Conservation (phyloP, 441 rosid genomes). For the Biscutella auriculata region DNA sequence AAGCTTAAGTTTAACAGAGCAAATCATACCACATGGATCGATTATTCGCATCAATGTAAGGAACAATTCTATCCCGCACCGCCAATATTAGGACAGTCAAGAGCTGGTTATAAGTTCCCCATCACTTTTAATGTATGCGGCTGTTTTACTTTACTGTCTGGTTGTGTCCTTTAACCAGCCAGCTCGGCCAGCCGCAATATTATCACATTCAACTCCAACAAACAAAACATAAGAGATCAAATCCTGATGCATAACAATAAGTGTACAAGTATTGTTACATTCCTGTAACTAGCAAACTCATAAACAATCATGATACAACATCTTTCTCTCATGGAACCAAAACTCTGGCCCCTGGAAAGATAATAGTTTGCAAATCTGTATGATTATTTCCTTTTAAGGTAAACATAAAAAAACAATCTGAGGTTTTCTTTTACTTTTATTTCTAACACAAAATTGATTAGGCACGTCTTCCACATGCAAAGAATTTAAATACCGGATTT, state of each 20-base stretch:
- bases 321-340: neutral
- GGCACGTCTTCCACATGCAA: slow-evolving; percentile 45
- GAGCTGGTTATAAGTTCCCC: slow-evolving; percentile 53
- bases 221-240: neutral
- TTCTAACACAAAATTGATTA: slow-evolving; percentile 39
- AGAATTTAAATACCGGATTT: slow-evolving; percentile 29
- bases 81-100: slow-evolving; percentile 44
- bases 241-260: neutral
- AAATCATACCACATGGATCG: neutral
- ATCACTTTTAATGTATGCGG: slow-evolving; percentile 33
- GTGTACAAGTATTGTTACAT: slow-evolving; percentile 5
- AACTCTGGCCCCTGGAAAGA: neutral
- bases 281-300: slow-evolving; percentile 9
- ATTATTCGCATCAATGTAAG: slow-evolving; percentile 16
- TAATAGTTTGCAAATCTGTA: slow-evolving; percentile 10
- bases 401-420: slow-evolving; percentile 6
- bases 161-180: slow-evolving; percentile 56
- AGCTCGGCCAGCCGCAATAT: slow-evolving; percentile 86
- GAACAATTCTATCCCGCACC: slow-evolving; percentile 49
- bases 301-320: slow-evolving; percentile 13
- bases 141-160: slow-evolving; percentile 72
- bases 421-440: slow-evolving; percentile 4
- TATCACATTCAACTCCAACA: neutral
- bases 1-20: too few species aligned
- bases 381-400: slow-evolving; percentile 12